Base-by-base conservation (phyloP, 2,329 filamentous ascomycete species). In the Sporothrix variecibatus region DNA sequence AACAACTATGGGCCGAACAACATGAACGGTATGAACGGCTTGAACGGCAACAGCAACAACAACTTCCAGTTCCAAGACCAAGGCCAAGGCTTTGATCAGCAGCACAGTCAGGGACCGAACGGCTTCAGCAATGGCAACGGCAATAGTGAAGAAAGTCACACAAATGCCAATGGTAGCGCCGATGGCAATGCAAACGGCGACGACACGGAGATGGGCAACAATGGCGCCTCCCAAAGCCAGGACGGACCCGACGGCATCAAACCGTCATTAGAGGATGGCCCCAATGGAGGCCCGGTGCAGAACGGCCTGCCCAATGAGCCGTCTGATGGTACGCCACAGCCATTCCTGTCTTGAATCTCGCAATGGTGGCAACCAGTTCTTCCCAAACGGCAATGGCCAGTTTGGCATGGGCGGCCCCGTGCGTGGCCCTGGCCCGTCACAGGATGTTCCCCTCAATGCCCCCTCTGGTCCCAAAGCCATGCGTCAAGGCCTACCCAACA, bases 381-480 rank as follows among this genome's bases (percentile, higher is more conserved):
- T 49, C 34, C 60, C 43, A 34, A 73, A 62, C 28, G 46, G 72
- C 67, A 23, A 43, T 40, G 65, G 53, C 23, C 71, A 69, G 72
- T 75, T 40, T 40, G 72, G 71, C 46, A 53, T 49, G 53, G 72
- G 71, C 8, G 34, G 20, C 31, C 15, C 56, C 9, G 69, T 23
- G 2, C 53, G 34, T 15, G 17, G 43, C 8, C 31, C 68, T 7
- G 73, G 31, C 1, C 68, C 74, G 34, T 31, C 60, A 3, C 69
- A 69, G 0, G 83, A 84, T 76, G 84, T 86, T 71, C 90, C 90
- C 62, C 82, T 90, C 83, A 94, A 87, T 83, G 96, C 96, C 38
- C 96, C 96, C 38, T 97, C 93, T 72, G 96, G 95, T 11, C 96
- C 96, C 67, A 95, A 96, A 83, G 96, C 96, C 23, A 97, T 98